Evolutionary conservation across 768 basidiomycete genomes (phyloP).

Genomic region (Boletus vermiculosoides): DNA sequence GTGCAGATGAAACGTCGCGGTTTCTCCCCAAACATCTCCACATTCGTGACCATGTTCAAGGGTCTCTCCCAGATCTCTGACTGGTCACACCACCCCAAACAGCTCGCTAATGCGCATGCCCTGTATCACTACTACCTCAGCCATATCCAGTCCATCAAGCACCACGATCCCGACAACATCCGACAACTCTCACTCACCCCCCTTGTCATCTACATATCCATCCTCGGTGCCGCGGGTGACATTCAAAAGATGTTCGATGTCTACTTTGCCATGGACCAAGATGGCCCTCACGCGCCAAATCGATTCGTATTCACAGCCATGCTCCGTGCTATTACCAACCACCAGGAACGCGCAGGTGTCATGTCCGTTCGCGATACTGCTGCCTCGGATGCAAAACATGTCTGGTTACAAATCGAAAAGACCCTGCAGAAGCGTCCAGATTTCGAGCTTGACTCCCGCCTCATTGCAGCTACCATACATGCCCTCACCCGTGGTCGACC

Average conservation of each 20-base stretch:
- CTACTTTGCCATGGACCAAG: slow-evolving; percentile 63
- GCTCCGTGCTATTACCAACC: slow-evolving; percentile 47
- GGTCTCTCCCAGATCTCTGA: slow-evolving; percentile 61
- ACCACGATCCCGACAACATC: slow-evolving; percentile 43
- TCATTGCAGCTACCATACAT: slow-evolving; percentile 51
- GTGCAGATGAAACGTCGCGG: slow-evolving; percentile 82
- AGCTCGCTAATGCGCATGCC: slow-evolving; percentile 58
- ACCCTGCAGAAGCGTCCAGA: slow-evolving; percentile 43
- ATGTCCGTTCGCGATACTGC: slow-evolving; percentile 36
- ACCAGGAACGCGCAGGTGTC: slow-evolving; percentile 19
- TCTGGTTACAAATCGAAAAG: slow-evolving; percentile 69
- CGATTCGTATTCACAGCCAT: slow-evolving; percentile 63
- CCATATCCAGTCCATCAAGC: slow-evolving; percentile 49
- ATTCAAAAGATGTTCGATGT: slow-evolving; percentile 75
- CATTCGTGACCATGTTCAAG: slow-evolving; percentile 67
- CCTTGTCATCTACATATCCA: slow-evolving; percentile 59
- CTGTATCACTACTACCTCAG: slow-evolving; percentile 59
- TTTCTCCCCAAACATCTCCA: slow-evolving; percentile 63
- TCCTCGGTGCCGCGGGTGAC: slow-evolving; percentile 58
- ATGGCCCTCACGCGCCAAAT: slow-evolving; percentile 62
- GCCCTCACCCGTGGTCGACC: slow-evolving; percentile 56
- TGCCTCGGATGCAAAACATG: slow-evolving; percentile 64
- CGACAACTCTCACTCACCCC: slow-evolving; percentile 49
- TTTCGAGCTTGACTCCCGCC: slow-evolving; percentile 52
- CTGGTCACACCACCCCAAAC: slow-evolving; percentile 59